Percentiles rank a stretch among this genome's conserved stretches.
Evolutionary conservation across 2,329 filamentous ascomycete species (phyloP).

Genomic region (Phyllosticta capitalensis): DNA sequence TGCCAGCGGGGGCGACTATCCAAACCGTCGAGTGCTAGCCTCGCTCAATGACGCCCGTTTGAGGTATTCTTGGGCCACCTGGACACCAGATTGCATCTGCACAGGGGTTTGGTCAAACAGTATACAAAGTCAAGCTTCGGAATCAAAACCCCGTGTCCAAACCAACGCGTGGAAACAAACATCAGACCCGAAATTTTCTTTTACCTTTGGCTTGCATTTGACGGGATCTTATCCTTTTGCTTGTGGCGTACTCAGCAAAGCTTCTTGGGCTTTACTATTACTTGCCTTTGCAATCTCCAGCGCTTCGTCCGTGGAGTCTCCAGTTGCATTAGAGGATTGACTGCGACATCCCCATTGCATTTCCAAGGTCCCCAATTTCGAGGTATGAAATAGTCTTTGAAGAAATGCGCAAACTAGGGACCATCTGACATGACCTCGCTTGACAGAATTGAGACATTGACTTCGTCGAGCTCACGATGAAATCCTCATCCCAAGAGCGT

Average conservation of each 20-base stretch:
- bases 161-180: background rate
- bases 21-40: background rate
- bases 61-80: constrained; percentile 5
- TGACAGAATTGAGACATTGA: background rate
- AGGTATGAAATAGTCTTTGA: background rate
- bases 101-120: background rate
- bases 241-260: background rate
- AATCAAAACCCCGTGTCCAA: background rate
- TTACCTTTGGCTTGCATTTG: background rate
- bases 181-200: background rate
- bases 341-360: background rate
- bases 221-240: background rate
- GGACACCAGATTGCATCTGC: background rate
- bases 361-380: background rate
- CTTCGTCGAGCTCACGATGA: background rate
- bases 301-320: background rate
- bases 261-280: background rate
- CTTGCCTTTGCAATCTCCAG: background rate
- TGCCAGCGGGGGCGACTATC: constrained; percentile 7
- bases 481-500: background rate
- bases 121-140: background rate
- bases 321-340: background rate
- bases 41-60: constrained; percentile 10
- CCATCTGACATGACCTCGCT: background rate
- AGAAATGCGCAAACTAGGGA: background rate